These are phyloP conservation scores for Gracilaria domingensis DNA, from an alignment of 23 red algal genomes.

Conservation along the genomic window DNA sequence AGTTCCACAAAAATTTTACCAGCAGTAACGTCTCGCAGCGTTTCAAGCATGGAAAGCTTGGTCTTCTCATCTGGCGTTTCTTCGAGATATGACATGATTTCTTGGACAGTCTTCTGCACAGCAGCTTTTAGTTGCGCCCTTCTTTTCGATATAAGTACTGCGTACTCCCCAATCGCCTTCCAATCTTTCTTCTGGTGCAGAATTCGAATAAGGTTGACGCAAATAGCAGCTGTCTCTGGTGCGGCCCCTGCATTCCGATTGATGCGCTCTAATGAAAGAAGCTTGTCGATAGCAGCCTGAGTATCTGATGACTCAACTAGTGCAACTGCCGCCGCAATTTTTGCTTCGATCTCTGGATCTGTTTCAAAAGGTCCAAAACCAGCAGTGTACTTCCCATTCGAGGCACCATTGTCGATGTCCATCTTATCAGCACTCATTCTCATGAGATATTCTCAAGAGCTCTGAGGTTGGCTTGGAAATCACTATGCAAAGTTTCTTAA, in stretches of 20 bases:
- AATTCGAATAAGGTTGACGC: conserved; percentile 85
- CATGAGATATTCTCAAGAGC: background rate
- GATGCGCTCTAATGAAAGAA: conserved; percentile 80
- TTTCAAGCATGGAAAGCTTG: conserved; percentile 81
- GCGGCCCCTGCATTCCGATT: conserved; percentile 79
- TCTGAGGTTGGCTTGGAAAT: background rate
- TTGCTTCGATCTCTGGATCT: conserved; percentile 71
- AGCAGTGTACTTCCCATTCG: conserved; percentile 56
- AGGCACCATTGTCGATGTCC: conserved; percentile 57
- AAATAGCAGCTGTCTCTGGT: conserved; percentile 86
- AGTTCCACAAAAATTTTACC: conserved; percentile 99
- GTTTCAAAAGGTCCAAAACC: conserved; percentile 68
- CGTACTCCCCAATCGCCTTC: conserved; percentile 76
- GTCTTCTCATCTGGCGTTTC: conserved; percentile 68
- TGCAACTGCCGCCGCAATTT: conserved; percentile 60
- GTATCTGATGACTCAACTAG: conserved; percentile 18
- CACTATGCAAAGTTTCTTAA: background rate
- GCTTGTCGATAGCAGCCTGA: conserved; percentile 57
- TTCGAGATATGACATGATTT: conserved; percentile 80
- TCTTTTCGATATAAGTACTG: conserved; percentile 82
- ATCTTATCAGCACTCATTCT: conserved; percentile 56
- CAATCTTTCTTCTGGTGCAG: conserved; percentile 65
- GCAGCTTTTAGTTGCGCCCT: conserved; percentile 95
- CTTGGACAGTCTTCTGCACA: conserved; percentile 79
- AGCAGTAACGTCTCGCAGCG: conserved; percentile 83